Percentiles rank a stretch among this genome's conserved stretches.
These are phyloP conservation scores for Phytophthora boehmeriae DNA, from an alignment of 352 stramenopile species.

Conservation along the genomic window DNA sequence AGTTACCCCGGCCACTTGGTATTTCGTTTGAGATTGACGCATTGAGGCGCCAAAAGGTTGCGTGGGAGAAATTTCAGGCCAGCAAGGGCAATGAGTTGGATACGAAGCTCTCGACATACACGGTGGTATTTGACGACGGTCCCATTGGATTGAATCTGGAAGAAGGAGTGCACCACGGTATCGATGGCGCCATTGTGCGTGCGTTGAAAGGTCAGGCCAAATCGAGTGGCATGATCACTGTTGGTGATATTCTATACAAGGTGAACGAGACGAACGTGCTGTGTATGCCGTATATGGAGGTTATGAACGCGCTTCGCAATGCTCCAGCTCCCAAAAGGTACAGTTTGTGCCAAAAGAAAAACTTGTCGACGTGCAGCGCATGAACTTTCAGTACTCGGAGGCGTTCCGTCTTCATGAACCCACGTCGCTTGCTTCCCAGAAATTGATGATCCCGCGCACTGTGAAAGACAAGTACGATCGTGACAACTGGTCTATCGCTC, in stretches of 20 bases:
- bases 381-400: conserved; percentile 84
- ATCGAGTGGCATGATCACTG: conserved; percentile 79
- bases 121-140: conserved; percentile 84
- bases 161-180: conserved; percentile 81
- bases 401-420: conserved; percentile 69
- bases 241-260: conserved; percentile 88
- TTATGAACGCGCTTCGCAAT: conserved; percentile 79
- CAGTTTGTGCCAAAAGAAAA: conserved; percentile 89
- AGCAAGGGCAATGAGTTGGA: conserved; percentile 71
- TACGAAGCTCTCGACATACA: conserved; percentile 80
- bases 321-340: conserved; percentile 71
- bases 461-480: conserved; percentile 76
- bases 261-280: conserved; percentile 85
- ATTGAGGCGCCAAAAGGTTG: conserved; percentile 56
- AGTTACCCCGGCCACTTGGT: conserved; percentile 74
- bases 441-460: conserved; percentile 67
- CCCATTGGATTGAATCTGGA: conserved; percentile 85
- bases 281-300: conserved; percentile 82
- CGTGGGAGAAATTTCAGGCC: conserved; percentile 56
- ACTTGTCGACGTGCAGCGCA: conserved; percentile 78
- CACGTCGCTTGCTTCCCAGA: conserved; percentile 62
- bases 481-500: conserved; percentile 80
- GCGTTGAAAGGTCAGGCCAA: conserved; percentile 85
- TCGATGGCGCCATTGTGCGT: conserved; percentile 80
- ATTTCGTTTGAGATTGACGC: conserved; percentile 88